Percentiles rank a stretch among this genome's conserved stretches.
These are phyloP conservation scores for Cryomyces antarcticus DNA, from an alignment of 495 filamentous ascomycete species.

Conservation along the genomic window DNA sequence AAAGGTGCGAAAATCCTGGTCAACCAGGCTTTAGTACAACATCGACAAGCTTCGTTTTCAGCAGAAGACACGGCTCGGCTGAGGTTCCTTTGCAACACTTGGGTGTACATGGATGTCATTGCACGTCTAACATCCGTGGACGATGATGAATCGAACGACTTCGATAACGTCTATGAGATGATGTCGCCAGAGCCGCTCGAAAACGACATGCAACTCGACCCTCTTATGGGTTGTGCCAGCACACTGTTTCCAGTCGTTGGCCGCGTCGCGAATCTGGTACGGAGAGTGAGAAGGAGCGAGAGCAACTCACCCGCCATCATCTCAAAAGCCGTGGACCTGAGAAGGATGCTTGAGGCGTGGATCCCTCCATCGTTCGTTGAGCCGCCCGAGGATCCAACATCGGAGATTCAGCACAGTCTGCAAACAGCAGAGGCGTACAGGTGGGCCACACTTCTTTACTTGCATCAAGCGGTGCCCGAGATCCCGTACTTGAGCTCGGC, in stretches of 20 bases:
- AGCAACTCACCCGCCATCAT: conserved; percentile 43
- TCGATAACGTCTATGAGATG: conserved; percentile 23
- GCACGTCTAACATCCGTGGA: conserved; percentile 50
- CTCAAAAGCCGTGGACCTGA: conserved; percentile 42
- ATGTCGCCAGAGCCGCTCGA: neutral
- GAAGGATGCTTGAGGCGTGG: conserved; percentile 44
- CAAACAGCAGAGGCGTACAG: conserved; percentile 61
- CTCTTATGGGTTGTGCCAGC: conserved; percentile 52
- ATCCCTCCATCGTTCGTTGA: conserved; percentile 30
- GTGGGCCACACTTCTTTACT: conserved; percentile 52
- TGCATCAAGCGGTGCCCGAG: conserved; percentile 63
- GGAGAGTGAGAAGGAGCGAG: conserved; percentile 34
- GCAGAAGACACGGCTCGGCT: conserved; percentile 32
- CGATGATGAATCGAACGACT: conserved; percentile 32
- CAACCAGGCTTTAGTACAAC: conserved; percentile 30
- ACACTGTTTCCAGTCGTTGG: conserved; percentile 59
- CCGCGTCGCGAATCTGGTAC: conserved; percentile 45
- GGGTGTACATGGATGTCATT: conserved; percentile 70
- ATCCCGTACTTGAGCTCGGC: conserved; percentile 22
- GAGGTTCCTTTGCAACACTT: conserved; percentile 56
- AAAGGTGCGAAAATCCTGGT: conserved; percentile 48
- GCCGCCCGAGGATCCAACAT: conserved; percentile 44
- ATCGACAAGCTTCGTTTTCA: conserved; percentile 14
- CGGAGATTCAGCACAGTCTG: conserved; percentile 42
- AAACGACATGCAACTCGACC: conserved; percentile 42